These are phyloP conservation scores for Sugiyamaella castrensis DNA, from an alignment of 1,139 yeast species.

Conservation along the genomic window DNA sequence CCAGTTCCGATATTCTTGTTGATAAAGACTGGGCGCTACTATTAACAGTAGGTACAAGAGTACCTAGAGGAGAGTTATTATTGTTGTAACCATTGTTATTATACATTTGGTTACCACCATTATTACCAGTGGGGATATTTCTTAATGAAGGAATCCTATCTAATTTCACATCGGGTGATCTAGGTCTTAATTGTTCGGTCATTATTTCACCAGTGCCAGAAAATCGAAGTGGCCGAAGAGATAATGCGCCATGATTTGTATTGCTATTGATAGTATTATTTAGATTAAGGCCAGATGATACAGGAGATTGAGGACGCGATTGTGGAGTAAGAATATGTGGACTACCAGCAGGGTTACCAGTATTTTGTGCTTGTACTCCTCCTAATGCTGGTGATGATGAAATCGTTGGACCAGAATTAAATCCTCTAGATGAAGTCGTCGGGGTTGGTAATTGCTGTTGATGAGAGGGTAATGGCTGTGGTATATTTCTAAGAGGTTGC, in stretches of 20 bases:
- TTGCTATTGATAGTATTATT: neutral
- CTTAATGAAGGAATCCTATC: conserved; percentile 36
- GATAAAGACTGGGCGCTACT: conserved; percentile 21
- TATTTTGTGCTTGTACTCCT: neutral
- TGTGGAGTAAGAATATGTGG: conserved; percentile 32
- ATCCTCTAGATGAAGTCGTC: neutral
- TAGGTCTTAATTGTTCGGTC: conserved; percentile 38
- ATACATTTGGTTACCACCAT: neutral
- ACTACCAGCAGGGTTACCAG: neutral
- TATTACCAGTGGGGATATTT: conserved; percentile 11
- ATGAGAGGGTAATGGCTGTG: neutral
- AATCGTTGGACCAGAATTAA: neutral
- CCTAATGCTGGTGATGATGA: neutral
- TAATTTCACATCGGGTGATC: conserved; percentile 32
- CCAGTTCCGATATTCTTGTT: conserved; percentile 58
- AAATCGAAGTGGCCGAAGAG: conserved; percentile 12
- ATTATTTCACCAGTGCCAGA: conserved; percentile 22
- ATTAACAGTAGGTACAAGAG: neutral
- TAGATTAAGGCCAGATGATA: neutral
- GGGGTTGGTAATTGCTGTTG: neutral
- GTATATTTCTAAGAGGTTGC: neutral
- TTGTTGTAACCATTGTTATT: neutral
- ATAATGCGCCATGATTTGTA: conserved; percentile 3
- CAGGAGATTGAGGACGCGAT: conserved; percentile 31
- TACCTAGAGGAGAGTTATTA: too few species aligned